Conservation (phyloP, 148 eudicot genomes). For the Selenicereus undatus region DNA sequence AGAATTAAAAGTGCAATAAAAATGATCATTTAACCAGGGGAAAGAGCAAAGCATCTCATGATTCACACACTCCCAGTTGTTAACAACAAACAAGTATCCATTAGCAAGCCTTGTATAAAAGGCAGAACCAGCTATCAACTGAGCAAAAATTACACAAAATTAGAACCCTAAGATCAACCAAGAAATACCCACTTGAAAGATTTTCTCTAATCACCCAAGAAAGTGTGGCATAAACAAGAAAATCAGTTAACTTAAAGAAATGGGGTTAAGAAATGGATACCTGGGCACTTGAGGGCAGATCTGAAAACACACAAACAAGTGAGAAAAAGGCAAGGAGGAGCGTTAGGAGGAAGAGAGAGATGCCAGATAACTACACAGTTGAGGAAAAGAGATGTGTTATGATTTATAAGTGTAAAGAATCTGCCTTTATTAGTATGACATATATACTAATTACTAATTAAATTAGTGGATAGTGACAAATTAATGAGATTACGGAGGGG, state of each 20-base stretch:
- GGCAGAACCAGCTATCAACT: not conserved
- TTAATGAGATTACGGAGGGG: not conserved
- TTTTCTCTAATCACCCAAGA: not conserved
- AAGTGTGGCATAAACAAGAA: not conserved
- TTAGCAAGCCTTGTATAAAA: not conserved
- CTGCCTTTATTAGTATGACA: constrained; percentile 8
- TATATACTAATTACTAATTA: not conserved
- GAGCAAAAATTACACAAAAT: not conserved
- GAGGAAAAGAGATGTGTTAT: constrained; percentile 1
- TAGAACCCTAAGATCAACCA: constrained; percentile 1
- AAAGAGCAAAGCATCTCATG: not conserved
- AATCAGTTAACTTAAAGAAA: not conserved
- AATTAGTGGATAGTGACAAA: not conserved
- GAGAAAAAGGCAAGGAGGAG: constrained; percentile 9
- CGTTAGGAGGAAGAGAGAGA: not conserved
- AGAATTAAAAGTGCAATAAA: not conserved
- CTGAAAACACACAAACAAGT: constrained; percentile 20
- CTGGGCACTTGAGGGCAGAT: constrained; percentile 23
- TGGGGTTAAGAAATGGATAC: constrained; percentile 1
- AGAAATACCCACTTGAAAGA: not conserved
- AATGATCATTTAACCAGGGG: not conserved
- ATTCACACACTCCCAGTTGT: not conserved
- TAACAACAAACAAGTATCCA: not conserved
- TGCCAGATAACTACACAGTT: not conserved
- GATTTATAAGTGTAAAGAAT: constrained; percentile 3